Evolutionary conservation across 108 stramenopile genomes (phyloP).

Genomic region (Heterococcus sp.): DNA sequence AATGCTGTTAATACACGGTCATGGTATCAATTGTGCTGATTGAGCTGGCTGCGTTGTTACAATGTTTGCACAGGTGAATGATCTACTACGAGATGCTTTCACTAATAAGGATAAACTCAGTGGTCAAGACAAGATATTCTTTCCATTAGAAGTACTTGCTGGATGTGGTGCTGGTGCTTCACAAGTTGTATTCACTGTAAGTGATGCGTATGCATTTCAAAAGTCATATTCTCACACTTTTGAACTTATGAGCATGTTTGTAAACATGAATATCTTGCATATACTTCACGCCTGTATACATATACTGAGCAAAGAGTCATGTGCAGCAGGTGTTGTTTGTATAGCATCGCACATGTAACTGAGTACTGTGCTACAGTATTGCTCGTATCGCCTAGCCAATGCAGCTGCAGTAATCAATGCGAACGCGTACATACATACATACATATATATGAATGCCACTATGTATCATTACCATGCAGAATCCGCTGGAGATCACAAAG

Average conservation of each 20-base stretch:
- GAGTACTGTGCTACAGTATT: not conserved
- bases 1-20: too few relatives aligned
- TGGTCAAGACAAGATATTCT: conserved; percentile 22
- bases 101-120: conserved; percentile 26
- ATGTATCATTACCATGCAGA: not conserved
- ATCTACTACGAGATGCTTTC: conserved; percentile 15
- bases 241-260: not conserved
- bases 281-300: not conserved
- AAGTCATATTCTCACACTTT: not conserved
- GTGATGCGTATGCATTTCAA: not conserved
- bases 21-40: too few relatives aligned
- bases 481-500: conserved; percentile 48
- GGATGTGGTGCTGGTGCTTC: conserved; percentile 36
- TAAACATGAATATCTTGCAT: not conserved
- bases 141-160: conserved; percentile 46
- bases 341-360: too few relatives aligned
- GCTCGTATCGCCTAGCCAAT: not conserved
- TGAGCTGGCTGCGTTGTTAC: too few relatives aligned
- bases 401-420: not conserved
- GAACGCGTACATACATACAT: not conserved
- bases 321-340: too few relatives aligned
- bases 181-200: conserved; percentile 24
- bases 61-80: too few relatives aligned
- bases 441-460: not conserved
- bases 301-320: too few relatives aligned